Base-by-base conservation (phyloP, 257 asterid genomes). In the Phtheirospermum japonicum region DNA sequence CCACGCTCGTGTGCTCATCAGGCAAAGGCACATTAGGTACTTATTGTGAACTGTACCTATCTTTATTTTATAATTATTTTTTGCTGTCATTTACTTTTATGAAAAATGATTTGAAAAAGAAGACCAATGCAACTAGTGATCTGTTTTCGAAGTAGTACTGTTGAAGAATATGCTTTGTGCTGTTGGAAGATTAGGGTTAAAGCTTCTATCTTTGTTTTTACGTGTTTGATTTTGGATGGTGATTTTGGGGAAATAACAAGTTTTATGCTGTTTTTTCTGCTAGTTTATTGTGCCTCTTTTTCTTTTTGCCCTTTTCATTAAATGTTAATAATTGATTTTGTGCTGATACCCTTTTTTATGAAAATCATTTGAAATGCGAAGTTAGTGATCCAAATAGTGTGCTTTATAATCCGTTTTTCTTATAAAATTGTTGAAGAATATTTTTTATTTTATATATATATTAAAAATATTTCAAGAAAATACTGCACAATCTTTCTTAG, bases 1-100 rank as follows among this genome's bases (percentile, higher is more conserved):
- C 61, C 83, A 77, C 60, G 80, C 83, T 49, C 83, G 83, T 64
- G 79, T 71, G 45, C 75, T 77, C 49, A 77, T 77, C 65, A 74
- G 83, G 70, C 83, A 77, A 68, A 77, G 76, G 68, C 79, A 74
- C 63, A 77, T 77, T 30, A 74, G 83, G 83, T 77, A 77, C 19
- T 20, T 48, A 30, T 39, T 53, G 17, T n/a, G n/a, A n/a, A n/a
- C 13, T 39, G 31, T 45, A 23, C 28, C 49, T 0, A 2, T 4
- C 11, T 12, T 61, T 26, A 18, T 43, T 18, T 23, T 33, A 16
- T 14, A 16, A 7, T 0, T 16, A 0, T 2, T 23, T 42, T 42
- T 3, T 13, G 7, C 2, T 3, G 14, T 13, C 49, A 4, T 4
- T 13, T 42, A 13, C n/a, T 40, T 40, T 42, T 42, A n/a, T 42